phyloP scores from a whole-genome alignment of 2,329 filamentous ascomycete genomes.

The Podosphaera xanthii region DNA sequence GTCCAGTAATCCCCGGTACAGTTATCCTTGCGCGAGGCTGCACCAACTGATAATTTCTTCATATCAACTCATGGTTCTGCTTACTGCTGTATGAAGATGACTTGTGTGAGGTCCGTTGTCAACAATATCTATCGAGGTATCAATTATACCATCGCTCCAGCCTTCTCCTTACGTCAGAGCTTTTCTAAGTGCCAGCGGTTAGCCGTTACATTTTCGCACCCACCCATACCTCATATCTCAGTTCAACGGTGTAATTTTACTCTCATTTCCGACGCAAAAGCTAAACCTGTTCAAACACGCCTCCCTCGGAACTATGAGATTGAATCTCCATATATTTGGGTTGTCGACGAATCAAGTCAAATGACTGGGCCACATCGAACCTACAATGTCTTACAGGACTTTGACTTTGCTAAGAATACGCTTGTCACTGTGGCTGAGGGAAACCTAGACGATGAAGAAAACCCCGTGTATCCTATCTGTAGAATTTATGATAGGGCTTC shows the following conservation, averaged over 20 bases:
- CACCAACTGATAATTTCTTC: too few relatives aligned
- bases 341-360: slow-evolving; percentile 19
- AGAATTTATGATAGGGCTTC: slow-evolving; percentile 39
- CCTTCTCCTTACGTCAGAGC: too few relatives aligned
- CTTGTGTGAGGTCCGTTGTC: too few relatives aligned
- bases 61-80: too few relatives aligned
- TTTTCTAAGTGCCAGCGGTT: not conserved
- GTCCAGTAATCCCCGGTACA: too few relatives aligned
- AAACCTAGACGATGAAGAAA: slow-evolving; percentile 10
- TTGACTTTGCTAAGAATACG: slow-evolving; percentile 26
- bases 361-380: slow-evolving; percentile 17
- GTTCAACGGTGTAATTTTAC: not conserved
- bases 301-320: slow-evolving; percentile 27
- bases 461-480: slow-evolving; percentile 35
- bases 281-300: slow-evolving; percentile 10
- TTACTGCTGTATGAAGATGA: too few relatives aligned
- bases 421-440: slow-evolving; percentile 24
- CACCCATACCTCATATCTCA: not conserved
- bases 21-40: too few relatives aligned
- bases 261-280: not conserved
- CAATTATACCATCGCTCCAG: too few relatives aligned
- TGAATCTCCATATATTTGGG: slow-evolving; percentile 19
- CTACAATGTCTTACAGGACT: slow-evolving; percentile 18
- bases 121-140: too few relatives aligned
- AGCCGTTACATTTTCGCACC: not conserved